Evolutionary conservation across 148 eudicot species (phyloP), one percentile per base, ranked within the genome.

Genomic region (Euryodendron excelsum): DNA sequence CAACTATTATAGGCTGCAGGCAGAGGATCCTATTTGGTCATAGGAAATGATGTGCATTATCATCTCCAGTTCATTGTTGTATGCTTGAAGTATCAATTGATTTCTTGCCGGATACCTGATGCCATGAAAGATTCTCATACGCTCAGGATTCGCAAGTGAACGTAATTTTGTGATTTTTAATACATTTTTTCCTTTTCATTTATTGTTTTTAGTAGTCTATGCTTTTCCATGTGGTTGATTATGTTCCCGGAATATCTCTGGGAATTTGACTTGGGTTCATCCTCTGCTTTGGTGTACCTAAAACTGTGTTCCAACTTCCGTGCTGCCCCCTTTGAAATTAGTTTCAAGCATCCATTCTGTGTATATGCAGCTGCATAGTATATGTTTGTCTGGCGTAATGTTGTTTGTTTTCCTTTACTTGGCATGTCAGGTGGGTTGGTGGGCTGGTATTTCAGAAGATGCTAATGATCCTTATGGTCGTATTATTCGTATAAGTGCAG

Each of bases 401-500:
- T 23, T 66, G 56, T 23, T 53, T 50, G 72, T 62, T 45, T 74
- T 34, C 17, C 59, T 53, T 34, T 39, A 47, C 53, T 66, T 82
- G 76, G 69, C 27, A 45, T 80, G 73, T 79, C 86, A 96, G 99
- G 91, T 96, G 70, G 99, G 99, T 83, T 96, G 99, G 99, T 96
- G 99, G 99, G 88, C 97, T 82, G 99, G 99, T 79, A 82, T 90
- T 81, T 89, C 98, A 72, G 90, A 90, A 78, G 91, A 91, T 84
- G 74, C 72, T 44, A 79, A 74, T 78, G 94, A 92, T 86, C 98
- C 92, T 53, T 87, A 93, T 85, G 99, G 99, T 65, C 90, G 89
- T 67, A 92, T 96, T 68, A 91, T 96, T 62, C 97, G 85, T 68
- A 96, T 96, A 82, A 96, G 90, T 81, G 96, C 99, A 59, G 99